Conservation (phyloP, 1,284 basidiomycete genomes). For the Heterobasidion irregulare region DNA sequence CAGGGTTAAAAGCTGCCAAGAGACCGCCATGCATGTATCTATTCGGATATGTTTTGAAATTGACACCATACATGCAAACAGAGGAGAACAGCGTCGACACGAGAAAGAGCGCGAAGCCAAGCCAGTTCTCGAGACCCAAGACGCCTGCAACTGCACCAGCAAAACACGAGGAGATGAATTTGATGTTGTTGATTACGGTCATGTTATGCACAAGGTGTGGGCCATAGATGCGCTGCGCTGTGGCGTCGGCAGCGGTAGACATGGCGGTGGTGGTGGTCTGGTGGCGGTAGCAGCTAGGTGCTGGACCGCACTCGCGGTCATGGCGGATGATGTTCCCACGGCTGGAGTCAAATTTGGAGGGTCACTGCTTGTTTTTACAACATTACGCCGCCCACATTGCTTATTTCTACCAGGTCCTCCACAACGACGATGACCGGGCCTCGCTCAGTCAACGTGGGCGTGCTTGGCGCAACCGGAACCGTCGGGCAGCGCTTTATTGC, state of each 20-base stretch:
- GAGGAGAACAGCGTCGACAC: conserved; percentile 60
- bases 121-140: conserved; percentile 76
- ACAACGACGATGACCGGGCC: conserved; percentile 1
- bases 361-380: background rate
- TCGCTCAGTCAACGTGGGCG: conserved; percentile 70
- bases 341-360: background rate
- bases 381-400: background rate
- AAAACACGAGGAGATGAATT: conserved; percentile 76
- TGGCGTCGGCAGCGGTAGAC: conserved; percentile 33
- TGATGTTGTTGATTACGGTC: conserved; percentile 48
- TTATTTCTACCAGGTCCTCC: background rate
- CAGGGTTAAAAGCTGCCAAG: conserved; percentile 65
- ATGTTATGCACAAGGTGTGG: conserved; percentile 70
- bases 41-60: conserved; percentile 53
- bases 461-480: conserved; percentile 95
- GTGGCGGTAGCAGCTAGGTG: background rate
- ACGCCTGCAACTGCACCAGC: conserved; percentile 81
- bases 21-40: conserved; percentile 57
- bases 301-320: background rate
- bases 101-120: conserved; percentile 75
- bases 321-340: conserved; percentile 4
- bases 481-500: conserved; percentile 95
- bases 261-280: conserved; percentile 2
- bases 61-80: conserved; percentile 54
- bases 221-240: conserved; percentile 53